Evolutionary conservation across 371 early-diverging fungal species (phyloP), one percentile per base, ranked within the genome.

Genomic region (Parasitella parasitica): DNA sequence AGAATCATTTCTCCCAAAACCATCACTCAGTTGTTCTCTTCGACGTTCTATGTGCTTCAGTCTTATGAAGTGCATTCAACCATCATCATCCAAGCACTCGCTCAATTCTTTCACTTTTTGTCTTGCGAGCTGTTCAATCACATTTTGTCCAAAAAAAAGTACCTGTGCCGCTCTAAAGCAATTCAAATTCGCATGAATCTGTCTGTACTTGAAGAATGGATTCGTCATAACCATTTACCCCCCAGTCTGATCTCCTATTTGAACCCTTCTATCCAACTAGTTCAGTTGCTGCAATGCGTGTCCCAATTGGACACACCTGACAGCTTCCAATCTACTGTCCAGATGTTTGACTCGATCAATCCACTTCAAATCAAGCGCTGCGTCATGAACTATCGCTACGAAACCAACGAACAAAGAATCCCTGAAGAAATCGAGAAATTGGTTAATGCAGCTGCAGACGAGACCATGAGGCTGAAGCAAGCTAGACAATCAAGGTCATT

Each of bases 101-200:
- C 81, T n/a, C 94, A 95, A 67, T 66, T 92, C 34, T 77, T 94
- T 59, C 87, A 92, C 70, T 89, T 78, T 66, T 73, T 94, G 28
- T 86, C 89, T 34, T 81, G 87, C 54, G 91, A 90, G 69, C 59
- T 91, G 28, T 94, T 97, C 69, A 96, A 97, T 72, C 86, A 84
- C 27, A 88, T 97, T 64, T 63, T 95, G 61, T 80, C 87, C n/a
- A 86, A 82, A 58, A 85, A 89, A 51, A 88, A 89, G 48, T 83
- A 86, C 26, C 82, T 92, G 58, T 88, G 88, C 57, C 86, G 96
- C 6, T 84, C 90, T 15, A 86, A 87, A 52, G 96, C 96, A 1
- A 78, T 92, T 65, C 93, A 90, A 70, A 83, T 95, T 18, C 89
- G 91, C 38, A 84, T 93, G 81, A 97, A 95, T 65, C 60, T 95